Base-by-base conservation (phyloP, 2,329 filamentous ascomycete species). In the Cordyceps fumosorosea region DNA sequence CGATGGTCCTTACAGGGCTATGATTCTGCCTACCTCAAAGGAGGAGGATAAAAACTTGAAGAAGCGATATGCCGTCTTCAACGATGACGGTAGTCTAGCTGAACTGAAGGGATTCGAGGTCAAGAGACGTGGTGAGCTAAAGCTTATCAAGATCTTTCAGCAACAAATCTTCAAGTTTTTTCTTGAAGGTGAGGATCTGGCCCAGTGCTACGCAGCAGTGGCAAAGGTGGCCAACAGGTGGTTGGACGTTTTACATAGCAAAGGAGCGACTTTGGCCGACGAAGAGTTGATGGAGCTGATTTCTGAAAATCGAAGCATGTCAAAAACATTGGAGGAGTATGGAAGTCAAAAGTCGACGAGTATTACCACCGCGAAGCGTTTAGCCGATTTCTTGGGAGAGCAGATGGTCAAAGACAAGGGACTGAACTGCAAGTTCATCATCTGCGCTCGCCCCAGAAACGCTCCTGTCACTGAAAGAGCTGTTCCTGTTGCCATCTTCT, bases 351-450 rank as follows among this genome's bases (percentile, higher is more conserved):
- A 99, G 73, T 98, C 93, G 0, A 99, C 95, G 1, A 96, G 95
- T n/a, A 99, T 99, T 73, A 99, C 95, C 2, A 99, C 95, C 0
- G 95, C 95, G 12, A 95, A 89, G 70, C 91, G 95, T 65, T 77
- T 99, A 48, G 95, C 95, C 42, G 95, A 99, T 71, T 99, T 99
- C 72, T 73, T 99, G 65, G 95, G 95, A 42, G 93, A 97, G 73
- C 92, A 96, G 72, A 99, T 99, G 96, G 88, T 97, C 69, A 99
- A 99, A 72, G 96, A 99, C 76, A 99, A 98, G 75, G 95, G 95
- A 3, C 76, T 99, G 68, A 99, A 99, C 78, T 99, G 95, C 87
- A 98, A 98, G 76, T 99, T 98, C 75, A 97, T 99, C 73, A 97
- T 99, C 70, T 96, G 93, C 57, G 84, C 91, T 16, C 86, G 84